Conservation (phyloP, 2,329 filamentous ascomycete genomes). For the Chrysoporthe deuterocubensis region DNA sequence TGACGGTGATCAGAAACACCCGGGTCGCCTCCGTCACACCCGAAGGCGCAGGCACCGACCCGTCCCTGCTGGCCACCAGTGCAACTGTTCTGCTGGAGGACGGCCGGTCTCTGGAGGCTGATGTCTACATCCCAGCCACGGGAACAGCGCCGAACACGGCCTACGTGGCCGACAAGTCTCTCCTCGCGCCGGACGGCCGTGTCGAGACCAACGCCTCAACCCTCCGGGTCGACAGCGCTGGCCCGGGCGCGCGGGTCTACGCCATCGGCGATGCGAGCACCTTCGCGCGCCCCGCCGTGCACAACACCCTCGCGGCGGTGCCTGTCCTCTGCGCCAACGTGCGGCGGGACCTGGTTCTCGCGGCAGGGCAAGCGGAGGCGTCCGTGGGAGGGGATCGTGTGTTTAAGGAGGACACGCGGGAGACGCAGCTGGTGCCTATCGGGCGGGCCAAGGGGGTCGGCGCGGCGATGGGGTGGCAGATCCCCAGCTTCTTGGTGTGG, state of each 20-base stretch:
- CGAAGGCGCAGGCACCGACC: conserved; percentile 34
- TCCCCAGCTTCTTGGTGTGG: conserved; percentile 53
- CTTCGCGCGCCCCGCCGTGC: conserved; percentile 46
- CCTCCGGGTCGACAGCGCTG: conserved; percentile 38
- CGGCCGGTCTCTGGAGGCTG: conserved; percentile 44
- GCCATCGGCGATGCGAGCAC: conserved; percentile 51
- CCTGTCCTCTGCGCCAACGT: conserved; percentile 52
- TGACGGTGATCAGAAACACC: conserved; percentile 48
- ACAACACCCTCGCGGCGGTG: conserved; percentile 45
- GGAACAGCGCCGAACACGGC: conserved; percentile 38
- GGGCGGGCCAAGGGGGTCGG: conserved; percentile 51
- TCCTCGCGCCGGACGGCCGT: conserved; percentile 39
- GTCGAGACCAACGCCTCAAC: conserved; percentile 43
- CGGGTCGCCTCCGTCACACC: conserved; percentile 42
- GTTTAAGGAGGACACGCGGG: conserved; percentile 48
- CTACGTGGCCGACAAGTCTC: conserved; percentile 27
- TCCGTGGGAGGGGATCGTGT: conserved; percentile 36
- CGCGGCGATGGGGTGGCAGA: conserved; percentile 44
- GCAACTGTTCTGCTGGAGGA: conserved; percentile 44
- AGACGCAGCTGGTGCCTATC: conserved; percentile 53
- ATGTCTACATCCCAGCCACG: conserved; percentile 53
- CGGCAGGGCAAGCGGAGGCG: conserved; percentile 33
- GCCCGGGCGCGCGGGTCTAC: conserved; percentile 45
- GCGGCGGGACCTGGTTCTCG: conserved; percentile 51
- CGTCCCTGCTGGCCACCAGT: conserved; percentile 32